Evolutionary conservation across 192 early-diverging fungal genomes (phyloP).

Genomic region (Rhizophagus sp.): DNA sequence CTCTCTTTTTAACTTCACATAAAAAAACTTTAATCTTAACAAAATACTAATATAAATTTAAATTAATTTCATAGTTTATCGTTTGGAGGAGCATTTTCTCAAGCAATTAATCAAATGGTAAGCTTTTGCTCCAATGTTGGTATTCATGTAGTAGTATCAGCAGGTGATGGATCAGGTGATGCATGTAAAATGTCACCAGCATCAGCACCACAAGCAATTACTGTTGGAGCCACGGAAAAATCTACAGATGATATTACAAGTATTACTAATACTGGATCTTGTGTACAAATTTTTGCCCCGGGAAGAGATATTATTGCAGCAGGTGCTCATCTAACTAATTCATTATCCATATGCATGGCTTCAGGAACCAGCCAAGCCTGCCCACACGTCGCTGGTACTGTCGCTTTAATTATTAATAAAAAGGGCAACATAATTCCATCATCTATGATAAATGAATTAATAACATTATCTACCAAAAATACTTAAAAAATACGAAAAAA

Average conservation of each 20-base stretch:
- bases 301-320: slow-evolving; percentile 39
- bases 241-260: slow-evolving; percentile 70
- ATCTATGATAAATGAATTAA: neutral
- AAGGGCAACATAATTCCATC: neutral
- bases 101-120: slow-evolving; percentile 32
- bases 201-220: slow-evolving; percentile 56
- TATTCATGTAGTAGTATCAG: slow-evolving; percentile 57
- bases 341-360: slow-evolving; percentile 29
- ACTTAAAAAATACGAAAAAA: neutral
- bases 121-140: slow-evolving; percentile 41
- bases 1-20: neutral
- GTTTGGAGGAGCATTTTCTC: slow-evolving; percentile 36
- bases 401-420: slow-evolving; percentile 38
- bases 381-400: slow-evolving; percentile 59
- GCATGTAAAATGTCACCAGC: slow-evolving; percentile 50
- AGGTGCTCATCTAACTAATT: neutral
- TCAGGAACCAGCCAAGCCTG: slow-evolving; percentile 66
- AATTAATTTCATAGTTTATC: slow-evolving; percentile 41
- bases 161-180: slow-evolving; percentile 61
- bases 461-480: neutral
- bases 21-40: neutral
- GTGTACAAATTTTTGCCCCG: slow-evolving; percentile 94
- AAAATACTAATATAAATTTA: slow-evolving; percentile 32
- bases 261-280: slow-evolving; percentile 85
- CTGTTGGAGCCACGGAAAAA: slow-evolving; percentile 81